Base-by-base conservation (phyloP, 2,329 filamentous ascomycete species). In the Penicillium italicum region DNA sequence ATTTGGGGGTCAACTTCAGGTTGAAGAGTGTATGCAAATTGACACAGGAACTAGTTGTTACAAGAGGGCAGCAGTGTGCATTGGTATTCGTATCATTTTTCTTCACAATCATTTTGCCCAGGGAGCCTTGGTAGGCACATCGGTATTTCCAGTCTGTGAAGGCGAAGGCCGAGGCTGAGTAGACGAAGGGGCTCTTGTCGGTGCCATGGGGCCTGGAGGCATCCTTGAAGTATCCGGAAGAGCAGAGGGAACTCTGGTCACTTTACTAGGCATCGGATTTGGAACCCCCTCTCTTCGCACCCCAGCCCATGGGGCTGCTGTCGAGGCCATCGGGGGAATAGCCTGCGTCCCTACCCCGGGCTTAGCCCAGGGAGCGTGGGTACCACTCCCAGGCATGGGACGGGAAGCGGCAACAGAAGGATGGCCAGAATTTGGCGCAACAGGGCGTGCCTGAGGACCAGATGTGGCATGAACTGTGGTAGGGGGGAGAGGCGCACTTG, bases 381-480 rank as follows among this genome's bases (percentile, higher is more conserved):
- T 71, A 12, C 71, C 67, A 14, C 63, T 53, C 5, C 58, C 64
- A 2, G 59, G 43, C 6, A 46, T 53, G 9, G 64, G 59, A 26
- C 62, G 62, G 28, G 56, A 26, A n/a, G 56, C 47, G 34, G 58
- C 46, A 46, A 62, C 47, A 31, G 59, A 31, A 30, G 55, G 40
- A 7, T 38, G 42, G 5, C 62, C 50, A 12, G 55, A 45, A 42
- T 64, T 54, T 12, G 66, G 44, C n/a, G 60, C 61, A 26, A 59
- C 61, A 22, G 67, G 57, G 5, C 65, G 61, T 18, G 65, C 54
- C 50, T 67, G 65, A 1, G 66, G 62, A 31, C 61, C 62, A 30
- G 69, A 66, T 12, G 63, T 61, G 67, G 84, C 78, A 70, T 90
- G 86, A 0, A 82, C 74, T 7, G 82, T 82, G 24, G 78, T 69